Evolutionary conservation across 768 basidiomycete genomes (phyloP).

Genomic region (Boletus sensibilis): DNA sequence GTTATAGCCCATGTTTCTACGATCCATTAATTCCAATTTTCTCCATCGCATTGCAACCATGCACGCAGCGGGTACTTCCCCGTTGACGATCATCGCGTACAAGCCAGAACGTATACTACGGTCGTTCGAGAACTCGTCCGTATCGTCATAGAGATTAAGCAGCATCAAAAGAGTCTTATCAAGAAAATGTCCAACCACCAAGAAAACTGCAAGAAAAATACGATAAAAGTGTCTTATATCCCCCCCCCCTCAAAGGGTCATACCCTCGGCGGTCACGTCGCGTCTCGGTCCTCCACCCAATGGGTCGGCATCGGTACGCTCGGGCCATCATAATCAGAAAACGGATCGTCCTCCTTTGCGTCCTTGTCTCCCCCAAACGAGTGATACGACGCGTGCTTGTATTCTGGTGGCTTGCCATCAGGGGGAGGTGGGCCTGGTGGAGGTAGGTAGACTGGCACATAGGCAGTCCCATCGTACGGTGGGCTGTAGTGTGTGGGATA

Average conservation of each 20-base stretch:
- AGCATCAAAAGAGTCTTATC: not conserved
- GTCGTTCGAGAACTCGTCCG: not conserved
- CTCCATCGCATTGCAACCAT: too few species aligned
- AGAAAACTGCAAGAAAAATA: not conserved
- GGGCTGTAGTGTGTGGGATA: conserved; percentile 58
- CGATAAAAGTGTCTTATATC: not conserved
- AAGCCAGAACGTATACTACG: not conserved
- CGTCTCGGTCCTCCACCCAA: conserved; percentile 45
- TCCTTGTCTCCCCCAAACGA: conserved; percentile 30
- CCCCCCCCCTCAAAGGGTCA: not conserved
- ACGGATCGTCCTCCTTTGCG: conserved; percentile 50
- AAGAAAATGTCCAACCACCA: too few species aligned
- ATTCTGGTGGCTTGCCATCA: conserved; percentile 51
- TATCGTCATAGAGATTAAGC: not conserved
- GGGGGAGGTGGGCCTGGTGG: conserved; percentile 51
- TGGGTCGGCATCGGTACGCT: conserved; percentile 35
- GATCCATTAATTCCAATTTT: too few species aligned
- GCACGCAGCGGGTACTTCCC: too few species aligned
- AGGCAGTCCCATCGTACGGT: conserved; percentile 43
- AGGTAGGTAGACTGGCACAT: conserved; percentile 42
- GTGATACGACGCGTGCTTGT: conserved; percentile 39
- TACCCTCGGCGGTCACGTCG: conserved; percentile 21
- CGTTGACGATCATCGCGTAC: not conserved
- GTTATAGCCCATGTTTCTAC: too few species aligned
- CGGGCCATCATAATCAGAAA: conserved; percentile 47